Evolutionary conservation across 768 basidiomycete genomes (phyloP), one percentile per base, ranked within the genome.

Genomic region (Russula brevipes): DNA sequence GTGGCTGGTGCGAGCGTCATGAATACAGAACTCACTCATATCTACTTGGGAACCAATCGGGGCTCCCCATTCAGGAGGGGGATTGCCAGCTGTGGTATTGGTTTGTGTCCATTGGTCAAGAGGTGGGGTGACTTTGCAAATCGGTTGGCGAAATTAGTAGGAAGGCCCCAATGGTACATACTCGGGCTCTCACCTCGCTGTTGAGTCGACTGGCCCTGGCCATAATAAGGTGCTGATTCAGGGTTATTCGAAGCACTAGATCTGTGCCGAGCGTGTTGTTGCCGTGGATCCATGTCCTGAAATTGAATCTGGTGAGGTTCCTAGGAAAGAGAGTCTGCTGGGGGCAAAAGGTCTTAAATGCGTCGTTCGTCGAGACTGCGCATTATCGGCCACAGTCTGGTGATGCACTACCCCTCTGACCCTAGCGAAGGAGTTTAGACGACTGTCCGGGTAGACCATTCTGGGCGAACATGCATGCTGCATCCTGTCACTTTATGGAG

Each of bases 361-460:
- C 7, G 35, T 16, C 11, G 9, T 31, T 50, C 19, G 17, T n/a
- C 11, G n/a, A 33, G 16, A 35, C 47, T 12, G 35, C 38, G 16
- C 47, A 17, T 10, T 14, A 54, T 64, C 47, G 8, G 17, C 52
- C 44, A 35, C 17, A 12, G 31, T 53, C 55, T 39, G 57, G 57
- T 9, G 10, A 36, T 31, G 30, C 33, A 30, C 30, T 9, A n/a
- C 16, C 10, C 4, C 5, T 50, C 16, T 35, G 58, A 58, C 47
- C 54, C 38, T 55, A 51, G 17, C 44, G 58, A 53, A 60, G 60
- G 58, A 33, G 17, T 10, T 9, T 59, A 9, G 56, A 45, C 51
- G 45, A 19, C 24, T 24, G 24, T 30, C 49, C 51, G 17, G 46
- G 55, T 61, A 45, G 47, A 54, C 33, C 19, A 5, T 33, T 33